phyloP scores from a whole-genome alignment of 176 grass and related monocot genomes.

The Chloris gayana region DNA sequence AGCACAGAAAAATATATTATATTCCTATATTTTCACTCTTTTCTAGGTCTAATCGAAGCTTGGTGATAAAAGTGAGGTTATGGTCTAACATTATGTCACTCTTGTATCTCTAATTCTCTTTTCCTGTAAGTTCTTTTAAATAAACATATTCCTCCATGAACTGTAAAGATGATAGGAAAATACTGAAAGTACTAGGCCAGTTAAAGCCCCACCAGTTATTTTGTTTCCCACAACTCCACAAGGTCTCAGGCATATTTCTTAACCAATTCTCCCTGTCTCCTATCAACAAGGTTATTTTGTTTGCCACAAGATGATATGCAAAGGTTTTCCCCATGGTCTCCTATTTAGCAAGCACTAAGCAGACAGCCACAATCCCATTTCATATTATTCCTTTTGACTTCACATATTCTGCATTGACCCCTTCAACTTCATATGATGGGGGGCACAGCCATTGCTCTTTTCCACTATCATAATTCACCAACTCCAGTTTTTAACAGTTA shows the following conservation, averaged over 20 bases:
- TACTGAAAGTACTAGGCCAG: constrained; percentile 6
- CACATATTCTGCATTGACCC: not conserved
- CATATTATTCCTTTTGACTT: constrained; percentile 29
- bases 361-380: not conserved
- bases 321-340: constrained; percentile 18
- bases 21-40: not conserved
- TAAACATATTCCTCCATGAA: not conserved
- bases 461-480: not conserved
- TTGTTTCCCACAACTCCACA: not conserved
- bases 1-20: not conserved
- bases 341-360: constrained; percentile 9
- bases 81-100: not conserved
- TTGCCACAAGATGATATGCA: too few species aligned
- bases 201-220: constrained; percentile 5
- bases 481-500: not conserved
- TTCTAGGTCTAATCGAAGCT: not conserved
- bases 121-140: not conserved
- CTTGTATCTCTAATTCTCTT: too few species aligned
- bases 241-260: not conserved
- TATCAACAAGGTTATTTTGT: too few species aligned
- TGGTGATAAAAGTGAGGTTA: constrained; percentile 22
- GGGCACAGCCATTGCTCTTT: not conserved
- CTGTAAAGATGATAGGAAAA: constrained; percentile 34
- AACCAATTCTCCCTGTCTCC: not conserved
- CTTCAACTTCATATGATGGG: not conserved